Percentiles rank a stretch among this genome's conserved stretches.
Evolutionary conservation across 495 filamentous ascomycete species (phyloP).

Genomic region (Aspergillus steynii): DNA sequence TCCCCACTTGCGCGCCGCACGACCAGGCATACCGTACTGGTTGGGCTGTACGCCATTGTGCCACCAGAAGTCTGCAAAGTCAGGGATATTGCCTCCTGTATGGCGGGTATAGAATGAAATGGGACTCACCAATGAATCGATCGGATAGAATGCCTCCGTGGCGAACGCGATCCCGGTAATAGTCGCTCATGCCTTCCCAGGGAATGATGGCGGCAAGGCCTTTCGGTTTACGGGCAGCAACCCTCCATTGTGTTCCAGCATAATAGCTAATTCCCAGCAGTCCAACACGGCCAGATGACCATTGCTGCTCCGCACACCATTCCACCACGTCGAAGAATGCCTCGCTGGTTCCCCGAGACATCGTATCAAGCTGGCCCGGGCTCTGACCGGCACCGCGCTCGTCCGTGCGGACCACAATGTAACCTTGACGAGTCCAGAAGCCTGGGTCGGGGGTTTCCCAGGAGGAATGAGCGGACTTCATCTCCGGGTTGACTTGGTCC

Average conservation of each 20-base stretch:
- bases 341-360: slow-evolving; percentile 9
- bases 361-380: too few species aligned
- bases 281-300: too few species aligned
- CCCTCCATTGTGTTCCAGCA: neutral
- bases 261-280: neutral
- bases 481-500: too few species aligned
- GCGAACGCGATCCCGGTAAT: slow-evolving; percentile 36
- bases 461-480: too few species aligned
- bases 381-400: too few species aligned
- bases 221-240: neutral
- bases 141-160: slow-evolving; percentile 63
- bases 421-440: too few species aligned
- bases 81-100: too few species aligned
- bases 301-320: too few species aligned
- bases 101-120: too few species aligned
- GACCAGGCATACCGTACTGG: slow-evolving; percentile 53
- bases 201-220: neutral
- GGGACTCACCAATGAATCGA: slow-evolving; percentile 40
- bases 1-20: slow-evolving; percentile 15
- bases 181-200: slow-evolving; percentile 1
- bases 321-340: neutral
- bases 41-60: slow-evolving; percentile 52
- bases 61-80: slow-evolving; percentile 49
- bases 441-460: too few species aligned
- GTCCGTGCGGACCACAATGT: too few species aligned